These are phyloP conservation scores for Gastrolobium bilobum DNA, from an alignment of 306 rosid species.

Conservation along the genomic window DNA sequence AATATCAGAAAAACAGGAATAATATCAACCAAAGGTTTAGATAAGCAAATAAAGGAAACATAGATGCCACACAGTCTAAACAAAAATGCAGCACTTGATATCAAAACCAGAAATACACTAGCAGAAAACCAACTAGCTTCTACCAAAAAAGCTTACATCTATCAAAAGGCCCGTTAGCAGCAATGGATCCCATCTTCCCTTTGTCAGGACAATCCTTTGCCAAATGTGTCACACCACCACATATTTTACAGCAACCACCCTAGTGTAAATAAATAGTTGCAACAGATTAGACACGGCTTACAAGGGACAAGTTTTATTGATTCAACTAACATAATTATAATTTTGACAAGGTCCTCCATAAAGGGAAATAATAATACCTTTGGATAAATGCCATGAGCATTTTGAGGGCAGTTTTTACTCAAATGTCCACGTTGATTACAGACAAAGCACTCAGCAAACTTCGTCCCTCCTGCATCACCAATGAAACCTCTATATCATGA, in stretches of 20 bases:
- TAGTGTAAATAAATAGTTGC: slow-evolving; percentile 42
- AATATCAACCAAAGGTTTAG: background rate
- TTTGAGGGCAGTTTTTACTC: slow-evolving; percentile 91
- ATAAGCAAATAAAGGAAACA: slow-evolving; percentile 23
- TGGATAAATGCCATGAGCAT: slow-evolving; percentile 90
- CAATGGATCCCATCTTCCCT: slow-evolving; percentile 51
- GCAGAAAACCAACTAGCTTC: background rate
- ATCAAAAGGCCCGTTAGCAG: slow-evolving; percentile 36
- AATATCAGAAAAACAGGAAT: slow-evolving; percentile 13
- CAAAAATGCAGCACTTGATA: slow-evolving; percentile 34
- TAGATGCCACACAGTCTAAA: background rate
- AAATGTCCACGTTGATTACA: slow-evolving; percentile 88
- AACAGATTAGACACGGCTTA: slow-evolving; percentile 39
- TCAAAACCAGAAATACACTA: slow-evolving; percentile 24
- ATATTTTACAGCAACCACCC: slow-evolving; percentile 97
- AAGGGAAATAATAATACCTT: slow-evolving; percentile 66
- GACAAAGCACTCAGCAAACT: slow-evolving; percentile 87
- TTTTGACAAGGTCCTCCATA: background rate
- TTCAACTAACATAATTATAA: background rate
- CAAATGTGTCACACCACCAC: slow-evolving; percentile 94
- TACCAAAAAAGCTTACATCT: slow-evolving; percentile 54
- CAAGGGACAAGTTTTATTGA: background rate
- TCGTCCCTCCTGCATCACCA: slow-evolving; percentile 84
- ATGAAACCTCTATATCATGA: background rate
- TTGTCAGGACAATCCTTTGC: slow-evolving; percentile 93